Conservation (phyloP, 257 asterid species). For the Solanum phureja region DNA sequence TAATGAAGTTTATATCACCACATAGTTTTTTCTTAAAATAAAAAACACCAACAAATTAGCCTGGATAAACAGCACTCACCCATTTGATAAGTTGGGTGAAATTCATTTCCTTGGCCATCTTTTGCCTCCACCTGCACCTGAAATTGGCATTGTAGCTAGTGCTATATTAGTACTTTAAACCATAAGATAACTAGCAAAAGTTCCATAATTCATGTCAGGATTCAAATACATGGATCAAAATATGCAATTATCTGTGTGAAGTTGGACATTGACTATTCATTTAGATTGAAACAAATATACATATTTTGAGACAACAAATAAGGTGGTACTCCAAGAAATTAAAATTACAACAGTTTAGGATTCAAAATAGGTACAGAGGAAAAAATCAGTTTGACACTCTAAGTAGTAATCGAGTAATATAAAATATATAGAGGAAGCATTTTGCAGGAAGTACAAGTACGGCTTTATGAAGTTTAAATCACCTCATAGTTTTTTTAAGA, state of each 20-base stretch:
- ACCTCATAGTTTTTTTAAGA: neutral
- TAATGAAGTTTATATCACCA: neutral
- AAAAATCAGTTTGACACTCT: neutral
- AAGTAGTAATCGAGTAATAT: neutral
- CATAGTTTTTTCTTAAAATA: neutral
- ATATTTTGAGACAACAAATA: neutral
- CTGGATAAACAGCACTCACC: neutral
- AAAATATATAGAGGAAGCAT: neutral
- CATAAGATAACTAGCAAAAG: neutral
- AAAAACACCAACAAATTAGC: neutral
- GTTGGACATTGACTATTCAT: neutral
- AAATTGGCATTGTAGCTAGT: no score
- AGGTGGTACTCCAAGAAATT: neutral
- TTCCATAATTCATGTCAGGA: neutral
- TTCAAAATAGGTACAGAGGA: neutral
- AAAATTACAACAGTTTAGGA: neutral
- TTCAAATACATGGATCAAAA: neutral
- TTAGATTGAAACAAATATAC: neutral
- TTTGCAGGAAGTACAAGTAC: neutral
- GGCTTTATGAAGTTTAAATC: neutral
- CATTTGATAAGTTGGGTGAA: neutral
- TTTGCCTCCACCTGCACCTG: neutral
- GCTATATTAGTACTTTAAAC: no score
- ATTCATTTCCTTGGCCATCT: neutral
- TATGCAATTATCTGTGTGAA: neutral